phyloP scores from a whole-genome alignment of 2,329 filamentous ascomycete genomes.

The Trichoderma endophyticum region DNA sequence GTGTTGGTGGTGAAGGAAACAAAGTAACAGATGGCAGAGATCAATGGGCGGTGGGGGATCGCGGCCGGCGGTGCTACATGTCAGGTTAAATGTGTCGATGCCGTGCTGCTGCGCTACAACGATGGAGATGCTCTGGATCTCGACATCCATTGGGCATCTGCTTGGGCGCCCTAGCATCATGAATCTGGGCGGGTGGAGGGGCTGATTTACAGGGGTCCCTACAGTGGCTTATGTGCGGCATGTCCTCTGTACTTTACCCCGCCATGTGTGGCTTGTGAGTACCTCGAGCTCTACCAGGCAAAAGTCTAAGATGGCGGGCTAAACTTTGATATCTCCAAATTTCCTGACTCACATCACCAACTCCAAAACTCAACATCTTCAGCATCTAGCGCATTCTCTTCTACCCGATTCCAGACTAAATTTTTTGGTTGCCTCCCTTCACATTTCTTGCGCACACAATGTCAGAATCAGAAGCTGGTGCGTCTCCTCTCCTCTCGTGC shows the following conservation, averaged over 20 bases:
- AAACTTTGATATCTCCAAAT: neutral
- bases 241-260: neutral
- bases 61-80: neutral
- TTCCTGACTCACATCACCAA: slow-evolving; percentile 3
- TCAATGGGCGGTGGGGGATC: slow-evolving; percentile 18
- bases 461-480: slow-evolving; percentile 8
- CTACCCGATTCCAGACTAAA: neutral
- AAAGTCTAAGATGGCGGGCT: neutral
- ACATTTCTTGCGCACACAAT: neutral
- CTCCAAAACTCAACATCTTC: neutral
- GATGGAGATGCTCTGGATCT: neutral
- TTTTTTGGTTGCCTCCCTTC: neutral
- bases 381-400: neutral
- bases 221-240: neutral
- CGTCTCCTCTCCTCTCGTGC: neutral
- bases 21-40: too few species aligned
- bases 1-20: neutral
- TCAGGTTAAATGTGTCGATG: neutral
- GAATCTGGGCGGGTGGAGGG: neutral
- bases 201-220: neutral
- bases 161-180: neutral
- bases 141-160: slow-evolving; percentile 7
- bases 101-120: neutral
- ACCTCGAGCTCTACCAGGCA: neutral
- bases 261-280: slow-evolving; percentile 1